These are phyloP conservation scores for Lactifluus subvellereus DNA, from an alignment of 768 basidiomycete species.

Conservation along the genomic window DNA sequence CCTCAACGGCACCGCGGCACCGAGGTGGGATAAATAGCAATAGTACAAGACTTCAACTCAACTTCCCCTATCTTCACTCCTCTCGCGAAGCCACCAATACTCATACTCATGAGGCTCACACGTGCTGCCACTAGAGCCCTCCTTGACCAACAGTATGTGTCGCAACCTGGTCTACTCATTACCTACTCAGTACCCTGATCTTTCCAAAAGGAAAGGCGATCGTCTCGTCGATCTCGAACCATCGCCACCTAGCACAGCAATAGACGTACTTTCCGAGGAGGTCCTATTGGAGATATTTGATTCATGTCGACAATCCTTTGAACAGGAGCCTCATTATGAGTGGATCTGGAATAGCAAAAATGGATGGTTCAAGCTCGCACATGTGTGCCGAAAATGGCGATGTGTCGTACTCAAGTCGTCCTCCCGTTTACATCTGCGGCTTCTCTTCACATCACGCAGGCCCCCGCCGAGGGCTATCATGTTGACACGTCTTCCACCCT, in stretches of 20 bases:
- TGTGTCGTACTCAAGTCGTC: not conserved
- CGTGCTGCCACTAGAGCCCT: not conserved
- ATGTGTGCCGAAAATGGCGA: constrained; percentile 10
- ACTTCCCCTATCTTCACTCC: not conserved
- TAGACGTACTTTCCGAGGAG: not conserved
- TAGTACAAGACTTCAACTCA: no score
- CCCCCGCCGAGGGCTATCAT: not conserved
- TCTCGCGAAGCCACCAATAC: no score
- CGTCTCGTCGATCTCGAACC: no score
- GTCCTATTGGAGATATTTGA: constrained; percentile 4
- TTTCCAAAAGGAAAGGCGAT: not conserved
- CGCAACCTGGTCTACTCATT: not conserved
- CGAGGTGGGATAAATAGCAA: no score
- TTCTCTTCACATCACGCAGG: not conserved
- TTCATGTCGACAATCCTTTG: not conserved
- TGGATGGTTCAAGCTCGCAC: constrained; percentile 11
- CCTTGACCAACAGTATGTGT: not conserved
- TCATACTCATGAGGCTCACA: not conserved
- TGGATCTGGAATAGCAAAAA: not conserved
- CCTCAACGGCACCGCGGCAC: no score
- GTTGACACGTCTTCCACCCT: not conserved
- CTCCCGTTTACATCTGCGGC: not conserved
- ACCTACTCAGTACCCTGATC: not conserved
- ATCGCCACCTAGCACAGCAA: not conserved
- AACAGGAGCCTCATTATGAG: not conserved